phyloP scores from a whole-genome alignment of 805 yeast genomes.

The Metschnikowia drakensbergensis region DNA sequence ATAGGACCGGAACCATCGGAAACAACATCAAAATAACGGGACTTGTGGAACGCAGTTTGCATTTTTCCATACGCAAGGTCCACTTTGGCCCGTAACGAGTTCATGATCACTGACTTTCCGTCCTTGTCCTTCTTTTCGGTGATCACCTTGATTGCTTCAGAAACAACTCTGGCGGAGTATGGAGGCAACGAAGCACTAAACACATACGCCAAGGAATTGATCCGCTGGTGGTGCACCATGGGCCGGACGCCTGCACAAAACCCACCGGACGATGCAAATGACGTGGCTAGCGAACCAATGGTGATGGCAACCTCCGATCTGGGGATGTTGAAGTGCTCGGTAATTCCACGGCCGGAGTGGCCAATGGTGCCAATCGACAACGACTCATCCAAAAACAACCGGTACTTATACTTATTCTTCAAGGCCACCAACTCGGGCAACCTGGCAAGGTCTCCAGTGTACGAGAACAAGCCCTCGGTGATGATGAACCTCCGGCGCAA shows the following conservation, averaged over 20 bases:
- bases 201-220: conserved; percentile 84
- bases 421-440: conserved; percentile 65
- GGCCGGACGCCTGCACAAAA: conserved; percentile 82
- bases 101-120: conserved; percentile 34
- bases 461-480: conserved; percentile 85
- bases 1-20: conserved; percentile 64
- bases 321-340: conserved; percentile 67
- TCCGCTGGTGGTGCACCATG: conserved; percentile 89
- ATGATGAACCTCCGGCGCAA: conserved; percentile 86
- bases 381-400: conserved; percentile 85
- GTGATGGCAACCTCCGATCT: conserved; percentile 79
- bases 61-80: conserved; percentile 39
- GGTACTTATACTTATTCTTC: conserved; percentile 76
- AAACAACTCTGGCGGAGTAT: conserved; percentile 67
- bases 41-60: conserved; percentile 32
- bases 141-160: conserved; percentile 51
- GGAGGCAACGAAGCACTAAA: conserved; percentile 95
- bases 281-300: conserved; percentile 77
- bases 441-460: conserved; percentile 75
- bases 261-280: conserved; percentile 87
- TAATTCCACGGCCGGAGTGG: conserved; percentile 74
- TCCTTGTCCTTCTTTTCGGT: conserved; percentile 24
- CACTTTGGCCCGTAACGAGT: conserved; percentile 40
- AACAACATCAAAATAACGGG: conserved; percentile 44
- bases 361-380: conserved; percentile 87